phyloP scores from a whole-genome alignment of 2,329 filamentous ascomycete genomes.

The Microcyclospora tardicrescens region DNA sequence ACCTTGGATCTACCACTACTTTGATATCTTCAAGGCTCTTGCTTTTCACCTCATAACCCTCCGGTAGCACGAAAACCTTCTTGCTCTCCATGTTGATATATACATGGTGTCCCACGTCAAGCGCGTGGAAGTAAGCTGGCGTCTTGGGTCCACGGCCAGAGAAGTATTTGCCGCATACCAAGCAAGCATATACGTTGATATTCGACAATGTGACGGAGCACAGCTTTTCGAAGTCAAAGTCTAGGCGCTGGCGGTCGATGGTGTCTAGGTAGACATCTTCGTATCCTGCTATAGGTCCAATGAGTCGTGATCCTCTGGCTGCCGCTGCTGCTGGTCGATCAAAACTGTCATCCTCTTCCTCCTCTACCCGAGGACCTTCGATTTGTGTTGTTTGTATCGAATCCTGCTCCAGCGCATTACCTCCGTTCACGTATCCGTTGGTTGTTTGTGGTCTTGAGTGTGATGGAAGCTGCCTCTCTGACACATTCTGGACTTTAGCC shows the following conservation, averaged over 20 bases:
- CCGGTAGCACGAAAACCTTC: conserved; percentile 80
- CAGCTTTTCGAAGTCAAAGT: conserved; percentile 98
- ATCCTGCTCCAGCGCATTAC: conserved; percentile 16
- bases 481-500: conserved; percentile 31
- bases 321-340: conserved; percentile 14
- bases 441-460: conserved; percentile 15
- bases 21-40: conserved; percentile 96
- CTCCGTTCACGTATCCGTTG: conserved; percentile 14
- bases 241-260: conserved; percentile 80
- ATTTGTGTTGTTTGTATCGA: conserved; percentile 24
- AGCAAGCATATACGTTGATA: conserved; percentile 96
- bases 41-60: conserved; percentile 92
- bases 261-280: conserved; percentile 95
- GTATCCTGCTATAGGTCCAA: conserved; percentile 74
- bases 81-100: conserved; percentile 96
- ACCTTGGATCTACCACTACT: conserved; percentile 85
- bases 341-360: conserved; percentile 20
- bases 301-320: conserved; percentile 50
- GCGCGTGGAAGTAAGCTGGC: conserved; percentile 92
- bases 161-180: conserved; percentile 96
- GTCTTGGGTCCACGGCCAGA: conserved; percentile 88
- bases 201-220: conserved; percentile 93
- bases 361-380: conserved; percentile 24
- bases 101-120: conserved; percentile 91
- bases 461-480: conserved; percentile 17